Conservation (phyloP, 2,329 filamentous ascomycete genomes). For the Calonectria ilicicola region DNA sequence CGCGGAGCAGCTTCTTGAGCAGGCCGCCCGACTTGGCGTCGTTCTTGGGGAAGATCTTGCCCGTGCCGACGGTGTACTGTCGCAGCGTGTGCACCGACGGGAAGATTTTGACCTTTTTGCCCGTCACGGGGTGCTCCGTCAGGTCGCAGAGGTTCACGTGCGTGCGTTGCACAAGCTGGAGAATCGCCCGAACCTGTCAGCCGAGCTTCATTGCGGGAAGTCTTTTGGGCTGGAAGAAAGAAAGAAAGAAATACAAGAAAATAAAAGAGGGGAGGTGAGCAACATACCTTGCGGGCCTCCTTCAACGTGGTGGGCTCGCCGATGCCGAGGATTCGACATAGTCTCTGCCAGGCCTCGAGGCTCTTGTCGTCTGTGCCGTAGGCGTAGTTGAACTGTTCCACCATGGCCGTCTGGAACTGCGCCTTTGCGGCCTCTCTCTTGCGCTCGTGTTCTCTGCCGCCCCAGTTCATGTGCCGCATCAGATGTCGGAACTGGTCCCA, state of each 20-base stretch:
- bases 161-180: constrained; percentile 11
- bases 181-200: not conserved
- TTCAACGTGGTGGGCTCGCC: constrained; percentile 12
- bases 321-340: constrained; percentile 24
- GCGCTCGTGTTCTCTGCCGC: not conserved
- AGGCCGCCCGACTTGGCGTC: constrained; percentile 12
- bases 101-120: constrained; percentile 16
- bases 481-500: constrained; percentile 26
- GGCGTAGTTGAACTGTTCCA: constrained; percentile 20
- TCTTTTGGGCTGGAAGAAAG: no score
- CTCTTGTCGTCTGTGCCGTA: constrained; percentile 17
- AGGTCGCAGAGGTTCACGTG: constrained; percentile 32
- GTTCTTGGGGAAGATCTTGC: constrained; percentile 20
- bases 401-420: constrained; percentile 16
- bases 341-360: constrained; percentile 20
- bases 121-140: constrained; percentile 3
- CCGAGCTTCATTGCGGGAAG: not conserved
- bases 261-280: not conserved
- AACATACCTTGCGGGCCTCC: constrained; percentile 20
- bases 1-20: constrained; percentile 25
- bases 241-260: not conserved
- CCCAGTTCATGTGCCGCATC: not conserved
- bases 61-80: not conserved
- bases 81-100: not conserved
- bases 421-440: not conserved